Conservation (phyloP, 129 eudicot genomes). For the Arctium lappa region DNA sequence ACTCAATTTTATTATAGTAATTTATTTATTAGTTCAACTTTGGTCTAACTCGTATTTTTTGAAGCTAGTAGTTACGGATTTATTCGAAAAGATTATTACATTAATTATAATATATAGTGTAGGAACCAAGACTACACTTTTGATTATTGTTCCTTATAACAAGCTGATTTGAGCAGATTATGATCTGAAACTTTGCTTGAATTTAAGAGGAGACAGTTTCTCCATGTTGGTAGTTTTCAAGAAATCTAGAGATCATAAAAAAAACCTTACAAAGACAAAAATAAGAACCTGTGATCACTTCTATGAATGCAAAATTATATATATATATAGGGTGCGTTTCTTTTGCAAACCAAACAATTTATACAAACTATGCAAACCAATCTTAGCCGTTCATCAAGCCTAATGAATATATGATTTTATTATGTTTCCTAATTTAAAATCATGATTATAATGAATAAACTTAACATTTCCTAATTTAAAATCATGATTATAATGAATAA, state of each 20-base stretch:
- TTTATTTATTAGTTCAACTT: too few relatives aligned
- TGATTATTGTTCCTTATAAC: conserved; percentile 13
- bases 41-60: background rate
- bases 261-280: conserved; percentile 13
- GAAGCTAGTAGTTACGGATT: background rate
- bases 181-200: conserved; percentile 12
- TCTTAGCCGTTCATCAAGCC: too few relatives aligned
- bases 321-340: too few relatives aligned
- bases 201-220: conserved; percentile 28
- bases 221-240: conserved; percentile 37
- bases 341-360: too few relatives aligned
- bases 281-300: conserved; percentile 13
- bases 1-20: too few relatives aligned
- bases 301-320: background rate
- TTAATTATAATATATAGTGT: background rate
- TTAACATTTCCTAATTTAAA: too few relatives aligned
- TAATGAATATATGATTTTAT: too few relatives aligned
- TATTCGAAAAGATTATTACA: background rate
- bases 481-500: too few relatives aligned
- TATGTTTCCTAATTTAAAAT: too few relatives aligned
- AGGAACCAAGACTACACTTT: conserved; percentile 13
- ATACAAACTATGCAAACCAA: too few relatives aligned
- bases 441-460: too few relatives aligned
- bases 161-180: conserved; percentile 16
- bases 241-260: conserved; percentile 31